Evolutionary conservation across 768 basidiomycete species (phyloP).

Genomic region (Coprinopsis sp.): DNA sequence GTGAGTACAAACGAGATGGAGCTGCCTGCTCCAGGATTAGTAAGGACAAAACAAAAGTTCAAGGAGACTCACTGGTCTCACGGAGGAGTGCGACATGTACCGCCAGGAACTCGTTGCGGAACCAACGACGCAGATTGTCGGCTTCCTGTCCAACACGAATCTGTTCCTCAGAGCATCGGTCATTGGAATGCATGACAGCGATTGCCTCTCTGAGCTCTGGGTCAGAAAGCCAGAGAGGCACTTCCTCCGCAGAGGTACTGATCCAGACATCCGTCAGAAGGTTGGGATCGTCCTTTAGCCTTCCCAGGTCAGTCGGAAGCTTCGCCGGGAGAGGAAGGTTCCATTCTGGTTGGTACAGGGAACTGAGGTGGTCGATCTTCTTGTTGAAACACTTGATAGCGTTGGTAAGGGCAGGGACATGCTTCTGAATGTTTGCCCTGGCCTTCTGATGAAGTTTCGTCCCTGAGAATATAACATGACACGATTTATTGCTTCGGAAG

Average conservation of each 20-base stretch:
- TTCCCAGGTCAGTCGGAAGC: constrained; percentile 25
- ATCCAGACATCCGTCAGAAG: constrained; percentile 38
- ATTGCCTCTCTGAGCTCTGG: background rate
- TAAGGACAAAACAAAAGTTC: no score
- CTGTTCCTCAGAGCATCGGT: constrained; percentile 1
- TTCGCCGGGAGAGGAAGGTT: constrained; percentile 27
- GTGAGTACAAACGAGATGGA: no score
- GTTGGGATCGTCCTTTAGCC: constrained; percentile 17
- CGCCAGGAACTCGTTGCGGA: no score
- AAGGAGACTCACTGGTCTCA: no score
- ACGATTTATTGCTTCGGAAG: background rate
- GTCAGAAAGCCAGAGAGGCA: background rate
- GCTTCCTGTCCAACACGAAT: background rate
- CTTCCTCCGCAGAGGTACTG: background rate
- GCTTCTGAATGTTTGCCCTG: constrained; percentile 24
- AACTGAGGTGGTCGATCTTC: constrained; percentile 19
- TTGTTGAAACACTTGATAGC: constrained; percentile 21
- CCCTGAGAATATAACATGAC: constrained; percentile 16
- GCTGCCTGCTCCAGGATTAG: no score
- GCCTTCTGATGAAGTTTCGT: constrained; percentile 22
- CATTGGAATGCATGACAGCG: background rate
- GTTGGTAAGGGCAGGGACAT: constrained; percentile 23
- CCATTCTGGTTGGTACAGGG: constrained; percentile 17
- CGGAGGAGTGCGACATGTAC: no score
- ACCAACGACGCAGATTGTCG: constrained; percentile 1